Percentiles rank a stretch among this genome's conserved stretches.
Conservation (phyloP, 148 eudicot species). For the Limonium bicolor region DNA sequence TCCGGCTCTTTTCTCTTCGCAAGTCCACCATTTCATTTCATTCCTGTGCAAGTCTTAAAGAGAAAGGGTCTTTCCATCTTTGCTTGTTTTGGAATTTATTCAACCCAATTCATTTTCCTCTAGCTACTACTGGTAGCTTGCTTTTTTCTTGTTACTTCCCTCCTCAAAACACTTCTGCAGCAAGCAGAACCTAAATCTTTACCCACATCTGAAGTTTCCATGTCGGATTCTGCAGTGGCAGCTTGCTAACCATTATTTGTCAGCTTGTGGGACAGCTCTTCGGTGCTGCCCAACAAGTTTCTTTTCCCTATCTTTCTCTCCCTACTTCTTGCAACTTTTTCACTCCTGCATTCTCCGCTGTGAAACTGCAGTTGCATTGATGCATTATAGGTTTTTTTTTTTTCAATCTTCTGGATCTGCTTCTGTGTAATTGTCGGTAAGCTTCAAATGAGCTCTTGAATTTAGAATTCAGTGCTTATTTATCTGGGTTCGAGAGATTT, state of each 20-base stretch:
- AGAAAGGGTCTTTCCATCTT: no score
- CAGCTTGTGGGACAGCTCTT: neutral
- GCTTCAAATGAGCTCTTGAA: neutral
- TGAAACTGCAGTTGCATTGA: neutral
- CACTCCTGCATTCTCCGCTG: neutral
- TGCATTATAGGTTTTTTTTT: neutral
- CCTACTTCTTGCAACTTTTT: neutral
- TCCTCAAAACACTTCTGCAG: no score
- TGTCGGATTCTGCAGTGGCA: neutral
- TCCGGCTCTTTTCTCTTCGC: no score
- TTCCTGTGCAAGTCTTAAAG: no score
- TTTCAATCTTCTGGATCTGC: neutral
- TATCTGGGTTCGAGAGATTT: neutral
- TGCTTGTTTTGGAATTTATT: no score
- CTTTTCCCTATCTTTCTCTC: neutral
- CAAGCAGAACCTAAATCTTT: neutral
- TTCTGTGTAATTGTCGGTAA: constrained; percentile 3
- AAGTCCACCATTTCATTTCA: no score
- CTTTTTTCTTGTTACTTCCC: no score
- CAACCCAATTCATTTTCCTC: no score
- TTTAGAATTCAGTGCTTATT: neutral
- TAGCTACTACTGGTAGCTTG: no score
- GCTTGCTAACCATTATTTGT: no score
- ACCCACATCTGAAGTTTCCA: neutral
- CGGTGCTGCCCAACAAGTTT: neutral